Evolutionary conservation across 108 stramenopile genomes (phyloP).

Genomic region (Nitzschia sp.): DNA sequence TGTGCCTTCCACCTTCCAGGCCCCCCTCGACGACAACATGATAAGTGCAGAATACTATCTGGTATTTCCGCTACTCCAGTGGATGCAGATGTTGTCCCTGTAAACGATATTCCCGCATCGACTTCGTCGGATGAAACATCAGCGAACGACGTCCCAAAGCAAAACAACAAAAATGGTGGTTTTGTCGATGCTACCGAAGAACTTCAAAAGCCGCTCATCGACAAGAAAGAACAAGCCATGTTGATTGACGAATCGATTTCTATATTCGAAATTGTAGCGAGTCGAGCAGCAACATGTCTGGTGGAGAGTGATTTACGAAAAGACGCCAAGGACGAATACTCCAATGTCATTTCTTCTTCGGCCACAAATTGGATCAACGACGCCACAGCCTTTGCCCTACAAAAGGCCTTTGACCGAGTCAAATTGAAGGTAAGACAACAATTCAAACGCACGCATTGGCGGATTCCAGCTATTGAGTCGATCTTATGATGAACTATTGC

Average conservation of each 20-base stretch:
- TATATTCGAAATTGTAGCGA: conserved; percentile 52
- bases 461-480: neutral
- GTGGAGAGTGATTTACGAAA: conserved; percentile 60
- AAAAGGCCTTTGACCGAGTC: conserved; percentile 52
- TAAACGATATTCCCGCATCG: too few species aligned
- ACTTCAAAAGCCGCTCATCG: too few species aligned
- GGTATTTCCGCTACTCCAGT: too few species aligned
- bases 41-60: too few species aligned
- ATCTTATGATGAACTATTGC: neutral
- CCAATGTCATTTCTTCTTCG: conserved; percentile 35
- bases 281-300: conserved; percentile 53
- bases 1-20: too few species aligned
- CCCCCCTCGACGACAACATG: too few species aligned
- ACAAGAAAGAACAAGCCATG: too few species aligned
- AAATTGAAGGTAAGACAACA: conserved; percentile 22
- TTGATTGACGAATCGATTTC: neutral
- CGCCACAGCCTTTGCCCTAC: conserved; percentile 51
- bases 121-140: too few species aligned
- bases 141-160: too few species aligned
- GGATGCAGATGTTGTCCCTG: too few species aligned
- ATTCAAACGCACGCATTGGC: neutral
- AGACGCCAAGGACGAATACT: conserved; percentile 50
- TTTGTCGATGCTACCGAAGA: too few species aligned
- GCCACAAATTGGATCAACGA: conserved; percentile 84
- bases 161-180: too few species aligned